A percentile compares a stretch with the other conserved stretches of the same genome.
These are phyloP conservation scores for Colletotrichum eleusines DNA, from an alignment of 2,329 filamentous ascomycete species.

Conservation along the genomic window DNA sequence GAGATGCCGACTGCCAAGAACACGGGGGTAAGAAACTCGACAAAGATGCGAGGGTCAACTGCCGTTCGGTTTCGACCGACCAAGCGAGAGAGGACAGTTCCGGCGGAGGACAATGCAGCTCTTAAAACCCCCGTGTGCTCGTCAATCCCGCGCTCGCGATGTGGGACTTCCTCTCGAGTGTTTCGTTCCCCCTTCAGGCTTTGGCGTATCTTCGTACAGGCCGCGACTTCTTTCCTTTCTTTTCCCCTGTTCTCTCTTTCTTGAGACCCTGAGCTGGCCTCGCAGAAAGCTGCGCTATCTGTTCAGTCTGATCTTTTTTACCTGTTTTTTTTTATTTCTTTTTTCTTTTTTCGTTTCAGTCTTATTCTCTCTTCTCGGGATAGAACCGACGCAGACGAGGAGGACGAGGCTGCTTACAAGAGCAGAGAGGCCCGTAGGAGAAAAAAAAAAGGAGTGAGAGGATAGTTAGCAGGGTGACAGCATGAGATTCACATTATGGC, in stretches of 20 bases:
- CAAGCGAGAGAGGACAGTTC: too few species aligned
- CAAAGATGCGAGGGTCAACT: conserved; percentile 3
- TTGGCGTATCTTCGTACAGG: conserved; percentile 20
- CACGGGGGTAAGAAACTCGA: neutral
- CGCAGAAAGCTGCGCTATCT: conserved; percentile 40
- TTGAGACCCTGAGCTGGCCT: conserved; percentile 40
- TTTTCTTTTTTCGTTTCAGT: neutral
- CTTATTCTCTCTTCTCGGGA: neutral
- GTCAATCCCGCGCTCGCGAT: neutral
- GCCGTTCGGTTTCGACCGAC: neutral
- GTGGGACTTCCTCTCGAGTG: neutral
- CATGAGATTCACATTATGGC: conserved; percentile 36
- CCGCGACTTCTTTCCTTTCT: conserved; percentile 21
- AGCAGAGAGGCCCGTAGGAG: neutral
- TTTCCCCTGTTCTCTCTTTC: conserved; percentile 2
- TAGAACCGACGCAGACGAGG: neutral
- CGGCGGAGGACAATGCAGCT: conserved; percentile 31
- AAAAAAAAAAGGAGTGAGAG: neutral
- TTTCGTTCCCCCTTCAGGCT: conserved; percentile 8
- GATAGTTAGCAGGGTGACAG: neutral
- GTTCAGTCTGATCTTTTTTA: neutral
- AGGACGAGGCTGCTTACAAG: neutral
- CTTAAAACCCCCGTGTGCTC: conserved; percentile 34
- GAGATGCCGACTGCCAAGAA: conserved; percentile 19
- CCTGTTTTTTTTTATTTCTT: neutral